These are phyloP conservation scores for Colletotrichum sp. DNA, from an alignment of 2,329 filamentous ascomycete genomes.

Conservation along the genomic window DNA sequence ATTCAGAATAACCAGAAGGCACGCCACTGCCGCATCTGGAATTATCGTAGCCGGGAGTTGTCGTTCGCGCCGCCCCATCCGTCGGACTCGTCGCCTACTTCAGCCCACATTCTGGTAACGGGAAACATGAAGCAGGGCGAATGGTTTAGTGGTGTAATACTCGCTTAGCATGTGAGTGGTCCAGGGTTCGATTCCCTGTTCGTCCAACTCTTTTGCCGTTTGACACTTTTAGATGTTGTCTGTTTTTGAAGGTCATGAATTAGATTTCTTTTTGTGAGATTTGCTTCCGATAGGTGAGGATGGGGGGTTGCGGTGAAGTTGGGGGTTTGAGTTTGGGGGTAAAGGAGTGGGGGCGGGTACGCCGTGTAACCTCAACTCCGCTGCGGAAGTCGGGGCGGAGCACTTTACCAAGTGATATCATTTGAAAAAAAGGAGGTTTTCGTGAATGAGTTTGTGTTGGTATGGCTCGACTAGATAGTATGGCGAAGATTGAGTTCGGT, in stretches of 20 bases:
- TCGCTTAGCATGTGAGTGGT: slow-evolving; percentile 2
- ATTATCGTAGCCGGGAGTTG: background rate
- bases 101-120: fast-evolving
- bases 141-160: slow-evolving; percentile 2
- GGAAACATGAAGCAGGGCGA: background rate
- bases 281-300: background rate
- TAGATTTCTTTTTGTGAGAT: background rate
- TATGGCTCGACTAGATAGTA: fast-evolving
- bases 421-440: background rate
- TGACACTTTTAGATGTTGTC: fast-evolving
- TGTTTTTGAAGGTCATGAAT: background rate
- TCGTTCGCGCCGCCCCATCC: background rate
- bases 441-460: background rate
- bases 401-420: background rate
- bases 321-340: background rate
- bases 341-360: background rate
- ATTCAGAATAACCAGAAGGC: fast-evolving
- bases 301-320: background rate
- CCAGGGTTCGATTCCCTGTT: background rate
- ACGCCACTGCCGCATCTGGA: background rate
- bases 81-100: background rate
- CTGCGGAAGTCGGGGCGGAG: background rate
- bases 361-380: background rate
- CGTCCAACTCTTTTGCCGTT: background rate
- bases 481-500: too few species aligned